Percentiles rank a stretch among this genome's conserved stretches.
phyloP scores from a whole-genome alignment of 768 basidiomycete genomes.

The Rubroboletus satanas region DNA sequence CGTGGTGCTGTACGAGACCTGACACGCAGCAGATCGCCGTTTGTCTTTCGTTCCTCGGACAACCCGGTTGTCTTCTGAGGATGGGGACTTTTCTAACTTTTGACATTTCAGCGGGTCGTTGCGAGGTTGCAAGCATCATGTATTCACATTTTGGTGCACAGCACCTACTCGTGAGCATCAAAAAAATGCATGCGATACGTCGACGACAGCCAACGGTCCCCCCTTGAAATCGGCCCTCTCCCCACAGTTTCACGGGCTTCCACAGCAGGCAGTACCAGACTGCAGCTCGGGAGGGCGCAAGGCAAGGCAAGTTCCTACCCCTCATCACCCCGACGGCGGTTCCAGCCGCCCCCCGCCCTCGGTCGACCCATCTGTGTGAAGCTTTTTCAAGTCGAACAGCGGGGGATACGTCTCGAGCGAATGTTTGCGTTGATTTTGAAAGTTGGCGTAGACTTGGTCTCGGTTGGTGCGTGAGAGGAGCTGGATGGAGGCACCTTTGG shows the following conservation, averaged over 20 bases:
- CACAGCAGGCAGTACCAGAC: neutral
- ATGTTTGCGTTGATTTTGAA: slow-evolving; percentile 10
- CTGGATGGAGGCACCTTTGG: slow-evolving; percentile 37
- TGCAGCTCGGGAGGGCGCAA: neutral
- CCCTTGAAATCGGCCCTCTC: neutral
- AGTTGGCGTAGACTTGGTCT: slow-evolving; percentile 33
- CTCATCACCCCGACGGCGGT: slow-evolving; percentile 1
- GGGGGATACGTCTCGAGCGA: slow-evolving; percentile 19
- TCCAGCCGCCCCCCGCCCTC: slow-evolving; percentile 18
- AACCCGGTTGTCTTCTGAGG: neutral
- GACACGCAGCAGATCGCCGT: too few species aligned
- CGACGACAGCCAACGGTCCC: neutral
- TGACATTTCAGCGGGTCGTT: too few species aligned
- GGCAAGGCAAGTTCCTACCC: too few species aligned
- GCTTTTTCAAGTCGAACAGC: slow-evolving; percentile 21
- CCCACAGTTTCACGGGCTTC: too few species aligned
- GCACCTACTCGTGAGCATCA: neutral
- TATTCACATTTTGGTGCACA: neutral
- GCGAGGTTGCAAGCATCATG: too few species aligned
- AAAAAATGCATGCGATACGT: neutral
- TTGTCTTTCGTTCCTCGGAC: neutral
- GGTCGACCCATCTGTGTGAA: slow-evolving; percentile 20
- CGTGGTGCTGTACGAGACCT: neutral
- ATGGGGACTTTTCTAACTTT: neutral
- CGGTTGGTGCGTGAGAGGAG: slow-evolving; percentile 37